Evolutionary conservation across 2,329 filamentous ascomycete species (phyloP).

Genomic region (Aspergillus pseudoterreus): DNA sequence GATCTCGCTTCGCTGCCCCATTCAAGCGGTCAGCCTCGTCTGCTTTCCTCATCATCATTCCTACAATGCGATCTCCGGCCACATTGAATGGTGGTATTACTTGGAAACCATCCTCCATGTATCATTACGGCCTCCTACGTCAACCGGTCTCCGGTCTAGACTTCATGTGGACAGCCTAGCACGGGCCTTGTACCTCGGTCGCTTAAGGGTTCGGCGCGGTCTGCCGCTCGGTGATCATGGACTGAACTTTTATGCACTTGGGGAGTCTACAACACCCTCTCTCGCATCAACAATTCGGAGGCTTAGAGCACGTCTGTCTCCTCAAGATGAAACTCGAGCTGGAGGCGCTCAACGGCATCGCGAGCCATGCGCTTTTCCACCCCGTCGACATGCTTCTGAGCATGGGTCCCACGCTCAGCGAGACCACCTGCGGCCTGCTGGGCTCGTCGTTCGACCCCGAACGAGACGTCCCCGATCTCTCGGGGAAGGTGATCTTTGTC

Average conservation of each 20-base stretch:
- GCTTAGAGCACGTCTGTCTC: neutral
- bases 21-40: neutral
- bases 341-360: conserved; percentile 13
- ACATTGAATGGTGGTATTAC: neutral
- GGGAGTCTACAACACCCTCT: too few relatives aligned
- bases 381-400: conserved; percentile 29
- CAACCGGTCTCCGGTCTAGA: neutral
- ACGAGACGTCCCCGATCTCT: conserved; percentile 44
- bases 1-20: neutral
- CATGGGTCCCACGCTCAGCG: conserved; percentile 33
- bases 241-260: neutral
- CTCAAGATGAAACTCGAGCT: conserved; percentile 6
- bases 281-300: too few relatives aligned
- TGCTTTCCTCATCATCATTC: neutral
- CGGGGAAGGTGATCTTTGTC: conserved; percentile 49
- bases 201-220: neutral
- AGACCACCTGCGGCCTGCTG: conserved; percentile 30
- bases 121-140: neutral
- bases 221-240: neutral
- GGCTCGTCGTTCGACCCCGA: conserved; percentile 40
- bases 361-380: conserved; percentile 21
- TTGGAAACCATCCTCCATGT: neutral
- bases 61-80: neutral
- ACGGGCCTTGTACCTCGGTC: neutral
- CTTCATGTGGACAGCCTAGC: neutral